phyloP scores from a whole-genome alignment of 2,329 filamentous ascomycete genomes.

The Rhytidhysteron rufulum region DNA sequence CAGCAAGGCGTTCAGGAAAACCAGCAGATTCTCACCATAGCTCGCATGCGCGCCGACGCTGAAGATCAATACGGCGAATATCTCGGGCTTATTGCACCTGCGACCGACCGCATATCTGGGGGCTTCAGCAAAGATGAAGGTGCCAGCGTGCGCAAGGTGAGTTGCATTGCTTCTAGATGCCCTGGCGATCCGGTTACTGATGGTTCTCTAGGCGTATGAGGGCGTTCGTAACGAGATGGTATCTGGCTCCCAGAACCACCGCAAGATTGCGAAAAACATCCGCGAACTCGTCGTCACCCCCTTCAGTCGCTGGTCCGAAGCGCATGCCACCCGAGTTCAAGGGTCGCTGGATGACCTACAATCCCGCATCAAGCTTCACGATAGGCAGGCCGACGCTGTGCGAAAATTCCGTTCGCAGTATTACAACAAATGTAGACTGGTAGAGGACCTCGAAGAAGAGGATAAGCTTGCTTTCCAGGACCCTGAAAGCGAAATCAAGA shows the following conservation, averaged over 20 bases:
- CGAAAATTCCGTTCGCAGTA: conserved; percentile 94
- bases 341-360: conserved; percentile 95
- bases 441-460: conserved; percentile 96
- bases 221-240: conserved; percentile 90
- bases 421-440: conserved; percentile 96
- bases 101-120: conserved; percentile 74
- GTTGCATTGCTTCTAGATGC: conserved; percentile 16
- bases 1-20: conserved; percentile 96
- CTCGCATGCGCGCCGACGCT: conserved; percentile 90
- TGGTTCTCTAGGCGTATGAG: conserved; percentile 82
- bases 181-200: no score
- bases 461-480: conserved; percentile 97
- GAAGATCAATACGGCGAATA: conserved; percentile 84
- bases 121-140: conserved; percentile 92
- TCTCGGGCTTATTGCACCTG: conserved; percentile 75
- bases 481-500: conserved; percentile 54
- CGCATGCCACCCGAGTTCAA: conserved; percentile 85
- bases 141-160: conserved; percentile 89
- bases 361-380: conserved; percentile 82
- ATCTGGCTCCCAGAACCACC: conserved; percentile 82
- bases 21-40: conserved; percentile 86
- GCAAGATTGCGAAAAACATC: conserved; percentile 94
- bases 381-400: conserved; percentile 83
- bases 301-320: conserved; percentile 93
- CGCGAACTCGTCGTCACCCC: conserved; percentile 92